Evolutionary conservation across 352 stramenopile species (phyloP).

Genomic region (Phytophthora lateralis): DNA sequence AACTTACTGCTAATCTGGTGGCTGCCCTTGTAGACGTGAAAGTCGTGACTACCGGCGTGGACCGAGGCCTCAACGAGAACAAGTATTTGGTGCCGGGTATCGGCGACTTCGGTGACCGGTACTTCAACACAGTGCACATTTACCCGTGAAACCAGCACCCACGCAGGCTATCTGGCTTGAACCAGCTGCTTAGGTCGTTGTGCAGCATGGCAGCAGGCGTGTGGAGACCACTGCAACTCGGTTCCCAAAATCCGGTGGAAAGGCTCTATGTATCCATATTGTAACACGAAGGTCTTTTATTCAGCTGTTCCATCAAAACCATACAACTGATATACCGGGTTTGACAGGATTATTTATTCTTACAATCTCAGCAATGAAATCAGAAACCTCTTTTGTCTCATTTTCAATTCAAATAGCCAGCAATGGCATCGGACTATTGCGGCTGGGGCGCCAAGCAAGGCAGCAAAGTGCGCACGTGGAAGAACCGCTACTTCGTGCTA

Average conservation of each 20-base stretch:
- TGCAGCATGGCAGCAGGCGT: background rate
- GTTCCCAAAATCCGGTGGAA: constrained; percentile 1
- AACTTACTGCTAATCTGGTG: constrained; percentile 3
- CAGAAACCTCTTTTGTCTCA: constrained; percentile 16
- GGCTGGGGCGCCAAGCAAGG: constrained; percentile 78
- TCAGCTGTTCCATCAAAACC: background rate
- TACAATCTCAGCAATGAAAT: constrained; percentile 16
- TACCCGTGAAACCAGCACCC: constrained; percentile 6
- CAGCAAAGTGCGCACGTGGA: constrained; percentile 74
- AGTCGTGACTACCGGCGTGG: constrained; percentile 80
- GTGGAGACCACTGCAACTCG: background rate
- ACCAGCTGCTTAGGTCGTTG: background rate
- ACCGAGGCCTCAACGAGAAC: constrained; percentile 89
- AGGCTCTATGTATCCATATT: constrained; percentile 20
- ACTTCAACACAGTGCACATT: constrained; percentile 71
- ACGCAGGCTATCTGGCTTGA: background rate
- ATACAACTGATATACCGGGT: background rate
- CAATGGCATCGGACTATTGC: constrained; percentile 36
- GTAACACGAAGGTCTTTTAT: background rate
- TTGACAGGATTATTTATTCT: background rate
- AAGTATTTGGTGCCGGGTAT: constrained; percentile 96
- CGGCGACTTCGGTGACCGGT: constrained; percentile 95
- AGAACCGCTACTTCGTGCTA: constrained; percentile 77
- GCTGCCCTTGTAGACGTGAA: constrained; percentile 49
- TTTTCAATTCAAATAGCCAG: constrained; percentile 2